phyloP scores from a whole-genome alignment of 768 basidiomycete genomes.

The Inosperma sp. region DNA sequence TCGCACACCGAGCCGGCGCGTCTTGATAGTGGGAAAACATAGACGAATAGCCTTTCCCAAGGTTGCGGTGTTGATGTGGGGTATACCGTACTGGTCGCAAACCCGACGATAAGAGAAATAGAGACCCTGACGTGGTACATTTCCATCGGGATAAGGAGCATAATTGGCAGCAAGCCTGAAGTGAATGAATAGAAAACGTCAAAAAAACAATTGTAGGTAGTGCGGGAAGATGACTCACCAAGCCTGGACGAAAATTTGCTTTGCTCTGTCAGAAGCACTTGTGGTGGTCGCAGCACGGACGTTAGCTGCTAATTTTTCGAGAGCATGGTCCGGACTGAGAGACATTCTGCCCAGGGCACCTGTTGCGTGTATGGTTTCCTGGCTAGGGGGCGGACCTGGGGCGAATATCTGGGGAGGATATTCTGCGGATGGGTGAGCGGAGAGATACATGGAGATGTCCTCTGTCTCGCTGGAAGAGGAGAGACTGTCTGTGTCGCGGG shows the following conservation, averaged over 20 bases:
- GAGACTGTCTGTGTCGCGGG: constrained; percentile 79
- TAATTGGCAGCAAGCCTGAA: constrained; percentile 85
- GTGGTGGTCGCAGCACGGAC: constrained; percentile 87
- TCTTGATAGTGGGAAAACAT: constrained; percentile 94
- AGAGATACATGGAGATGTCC: constrained; percentile 74
- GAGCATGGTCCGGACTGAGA: constrained; percentile 67
- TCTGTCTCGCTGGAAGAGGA: constrained; percentile 89
- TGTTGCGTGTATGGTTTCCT: constrained; percentile 58
- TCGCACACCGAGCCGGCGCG: constrained; percentile 83
- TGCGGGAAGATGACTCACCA: constrained; percentile 51
- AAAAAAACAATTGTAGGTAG: constrained; percentile 13
- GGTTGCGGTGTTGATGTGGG: constrained; percentile 93
- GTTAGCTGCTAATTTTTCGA: constrained; percentile 84
- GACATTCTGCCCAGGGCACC: constrained; percentile 76
- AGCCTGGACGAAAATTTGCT: constrained; percentile 90
- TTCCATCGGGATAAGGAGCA: constrained; percentile 86
- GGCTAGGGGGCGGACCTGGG: constrained; percentile 41
- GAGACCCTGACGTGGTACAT: constrained; percentile 89
- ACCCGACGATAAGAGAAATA: constrained; percentile 91
- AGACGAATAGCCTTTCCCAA: constrained; percentile 91
- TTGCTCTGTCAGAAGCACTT: constrained; percentile 85
- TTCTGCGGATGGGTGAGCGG: constrained; percentile 45
- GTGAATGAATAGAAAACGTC: constrained; percentile 2
- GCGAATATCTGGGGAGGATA: constrained; percentile 62
- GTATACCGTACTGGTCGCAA: constrained; percentile 89